These are phyloP conservation scores for grape (Vitis vinifera) DNA, from an alignment of 164 flowering plant genomes.

Conservation along the genomic window DNA sequence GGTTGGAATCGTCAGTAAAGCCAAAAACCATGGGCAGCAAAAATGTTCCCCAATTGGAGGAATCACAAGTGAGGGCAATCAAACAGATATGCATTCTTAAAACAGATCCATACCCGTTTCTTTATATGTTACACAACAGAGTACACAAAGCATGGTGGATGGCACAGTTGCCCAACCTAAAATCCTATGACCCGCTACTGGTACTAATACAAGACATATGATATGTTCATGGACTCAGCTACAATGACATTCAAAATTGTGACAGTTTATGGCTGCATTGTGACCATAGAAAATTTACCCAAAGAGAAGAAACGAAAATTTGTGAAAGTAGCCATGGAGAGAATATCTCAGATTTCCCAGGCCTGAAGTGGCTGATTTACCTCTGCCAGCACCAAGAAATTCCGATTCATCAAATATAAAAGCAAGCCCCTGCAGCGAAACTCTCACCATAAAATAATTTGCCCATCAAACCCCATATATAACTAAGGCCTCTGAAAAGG, in stretches of 20 bases:
- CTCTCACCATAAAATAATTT: conserved; percentile 6
- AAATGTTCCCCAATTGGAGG: too few relatives aligned
- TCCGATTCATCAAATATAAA: neutral
- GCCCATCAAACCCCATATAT: neutral
- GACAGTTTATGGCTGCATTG: conserved; percentile 5
- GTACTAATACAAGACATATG: neutral
- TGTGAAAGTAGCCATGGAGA: neutral
- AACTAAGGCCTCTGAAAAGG: neutral
- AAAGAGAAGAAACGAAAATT: neutral
- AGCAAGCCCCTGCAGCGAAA: neutral
- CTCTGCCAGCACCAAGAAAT: neutral
- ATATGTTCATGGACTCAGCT: neutral
- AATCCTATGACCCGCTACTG: neutral
- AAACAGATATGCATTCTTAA: neutral
- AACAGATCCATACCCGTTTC: neutral
- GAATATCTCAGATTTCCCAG: neutral
- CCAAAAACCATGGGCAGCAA: too few relatives aligned
- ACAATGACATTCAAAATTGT: conserved; percentile 8
- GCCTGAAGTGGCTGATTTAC: neutral
- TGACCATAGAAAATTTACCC: neutral
- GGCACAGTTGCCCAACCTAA: neutral
- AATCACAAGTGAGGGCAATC: too few relatives aligned
- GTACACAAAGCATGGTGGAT: neutral
- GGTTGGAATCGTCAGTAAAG: too few relatives aligned
- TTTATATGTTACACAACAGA: conserved; percentile 4